phyloP scores from a whole-genome alignment of 805 yeast genomes.

The Metschnikowia noctiluminum region DNA sequence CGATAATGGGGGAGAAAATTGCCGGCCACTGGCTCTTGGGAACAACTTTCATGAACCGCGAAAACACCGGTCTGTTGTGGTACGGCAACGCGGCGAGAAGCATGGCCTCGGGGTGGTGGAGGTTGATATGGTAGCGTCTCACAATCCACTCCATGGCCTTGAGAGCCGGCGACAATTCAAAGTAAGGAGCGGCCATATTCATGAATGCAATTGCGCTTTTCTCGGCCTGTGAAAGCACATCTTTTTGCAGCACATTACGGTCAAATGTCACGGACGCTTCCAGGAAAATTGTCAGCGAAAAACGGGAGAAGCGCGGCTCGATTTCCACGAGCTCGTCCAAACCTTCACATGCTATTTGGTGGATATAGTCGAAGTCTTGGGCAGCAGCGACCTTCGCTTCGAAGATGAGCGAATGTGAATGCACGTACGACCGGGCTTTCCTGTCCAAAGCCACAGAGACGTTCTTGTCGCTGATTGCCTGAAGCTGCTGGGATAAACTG shows the following conservation, averaged over 20 bases:
- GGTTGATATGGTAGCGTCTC: constrained; percentile 82
- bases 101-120: constrained; percentile 71
- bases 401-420: constrained; percentile 82
- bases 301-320: constrained; percentile 72
- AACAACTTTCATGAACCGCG: constrained; percentile 71
- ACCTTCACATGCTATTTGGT: constrained; percentile 69
- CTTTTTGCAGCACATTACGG: constrained; percentile 75
- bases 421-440: constrained; percentile 80
- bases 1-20: constrained; percentile 66
- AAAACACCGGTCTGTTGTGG: constrained; percentile 68
- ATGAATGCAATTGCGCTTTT: constrained; percentile 73
- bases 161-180: constrained; percentile 70
- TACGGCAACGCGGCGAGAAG: constrained; percentile 78
- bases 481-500: constrained; percentile 79
- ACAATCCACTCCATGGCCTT: constrained; percentile 93
- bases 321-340: constrained; percentile 65
- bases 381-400: constrained; percentile 87
- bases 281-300: constrained; percentile 71
- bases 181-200: constrained; percentile 69
- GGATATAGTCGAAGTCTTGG: constrained; percentile 86
- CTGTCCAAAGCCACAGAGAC: constrained; percentile 80
- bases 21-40: constrained; percentile 63
- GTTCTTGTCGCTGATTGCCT: constrained; percentile 59
- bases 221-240: constrained; percentile 71
- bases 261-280: constrained; percentile 78